A percentile compares a stretch with the other conserved stretches of the same genome.
phyloP scores from a whole-genome alignment of 2,329 filamentous ascomycete genomes.

The Clarireedia paspali region DNA sequence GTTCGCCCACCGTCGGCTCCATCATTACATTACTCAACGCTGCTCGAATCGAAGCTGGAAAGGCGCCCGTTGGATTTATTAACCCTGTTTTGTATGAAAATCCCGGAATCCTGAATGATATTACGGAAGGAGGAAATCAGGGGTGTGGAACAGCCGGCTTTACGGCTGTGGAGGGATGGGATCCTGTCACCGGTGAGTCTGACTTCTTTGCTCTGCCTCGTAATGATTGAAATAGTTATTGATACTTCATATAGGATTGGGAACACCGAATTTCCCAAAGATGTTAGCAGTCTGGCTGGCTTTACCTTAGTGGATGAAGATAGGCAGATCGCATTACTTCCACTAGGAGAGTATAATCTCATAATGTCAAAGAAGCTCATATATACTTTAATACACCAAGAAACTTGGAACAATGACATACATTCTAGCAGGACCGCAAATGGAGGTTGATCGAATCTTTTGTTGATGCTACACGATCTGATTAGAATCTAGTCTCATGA shows the following conservation, averaged over 20 bases:
- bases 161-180: constrained; percentile 29
- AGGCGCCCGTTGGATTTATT: constrained; percentile 34
- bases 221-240: neutral
- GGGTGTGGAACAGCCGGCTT: constrained; percentile 31
- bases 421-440: too few species aligned
- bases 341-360: neutral
- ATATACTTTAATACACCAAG: too few species aligned
- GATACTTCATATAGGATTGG: constrained; percentile 2
- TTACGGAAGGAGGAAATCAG: constrained; percentile 32
- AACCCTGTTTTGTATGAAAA: constrained; percentile 35
- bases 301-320: neutral
- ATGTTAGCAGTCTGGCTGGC: constrained; percentile 2
- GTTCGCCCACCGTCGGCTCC: constrained; percentile 32
- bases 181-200: constrained; percentile 30
- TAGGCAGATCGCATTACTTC: neutral
- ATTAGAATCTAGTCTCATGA: too few species aligned
- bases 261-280: constrained; percentile 6
- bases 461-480: too few species aligned
- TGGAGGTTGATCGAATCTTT: too few species aligned
- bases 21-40: constrained; percentile 57
- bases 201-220: neutral
- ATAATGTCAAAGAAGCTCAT: too few species aligned
- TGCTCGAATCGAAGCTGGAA: constrained; percentile 43
- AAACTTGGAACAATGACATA: too few species aligned
- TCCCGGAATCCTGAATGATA: constrained; percentile 26